Evolutionary conservation across 345 rosid species (phyloP).

Genomic region (Raphanus raphanistrum): DNA sequence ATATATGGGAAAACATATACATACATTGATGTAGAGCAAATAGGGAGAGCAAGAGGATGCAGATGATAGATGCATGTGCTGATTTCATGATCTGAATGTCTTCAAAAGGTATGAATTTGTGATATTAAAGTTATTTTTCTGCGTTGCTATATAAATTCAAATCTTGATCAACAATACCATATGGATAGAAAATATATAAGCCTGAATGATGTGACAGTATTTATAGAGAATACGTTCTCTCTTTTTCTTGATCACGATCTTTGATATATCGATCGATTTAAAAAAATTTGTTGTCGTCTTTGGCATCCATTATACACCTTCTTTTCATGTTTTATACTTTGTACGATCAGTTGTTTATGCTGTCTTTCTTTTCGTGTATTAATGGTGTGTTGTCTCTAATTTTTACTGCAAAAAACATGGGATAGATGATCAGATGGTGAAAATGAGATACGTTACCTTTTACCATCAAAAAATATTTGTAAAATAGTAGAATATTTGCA

Average conservation of each 20-base stretch:
- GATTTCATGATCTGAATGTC: background rate
- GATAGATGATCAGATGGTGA: background rate
- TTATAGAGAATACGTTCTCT: background rate
- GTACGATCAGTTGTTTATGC: background rate
- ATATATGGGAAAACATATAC: background rate
- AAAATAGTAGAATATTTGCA: background rate
- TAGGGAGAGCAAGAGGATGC: background rate
- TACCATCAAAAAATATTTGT: background rate
- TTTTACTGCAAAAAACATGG: background rate
- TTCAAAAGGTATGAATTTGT: background rate
- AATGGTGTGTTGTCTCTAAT: background rate
- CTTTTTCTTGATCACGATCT: background rate
- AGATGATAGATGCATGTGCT: background rate
- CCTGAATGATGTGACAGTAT: background rate
- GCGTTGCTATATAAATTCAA: background rate
- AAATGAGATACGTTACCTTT: background rate
- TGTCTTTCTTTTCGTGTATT: background rate
- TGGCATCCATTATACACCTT: background rate
- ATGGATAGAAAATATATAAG: background rate
- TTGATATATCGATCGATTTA: background rate
- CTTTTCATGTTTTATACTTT: background rate
- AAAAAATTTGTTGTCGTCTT: too few relatives aligned
- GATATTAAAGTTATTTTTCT: background rate
- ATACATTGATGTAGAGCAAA: conserved; percentile 20
- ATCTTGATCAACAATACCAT: background rate